Evolutionary conservation across 257 asterid genomes (phyloP), one percentile per base, ranked within the genome.

Genomic region (Parsonsia alboflavescens): DNA sequence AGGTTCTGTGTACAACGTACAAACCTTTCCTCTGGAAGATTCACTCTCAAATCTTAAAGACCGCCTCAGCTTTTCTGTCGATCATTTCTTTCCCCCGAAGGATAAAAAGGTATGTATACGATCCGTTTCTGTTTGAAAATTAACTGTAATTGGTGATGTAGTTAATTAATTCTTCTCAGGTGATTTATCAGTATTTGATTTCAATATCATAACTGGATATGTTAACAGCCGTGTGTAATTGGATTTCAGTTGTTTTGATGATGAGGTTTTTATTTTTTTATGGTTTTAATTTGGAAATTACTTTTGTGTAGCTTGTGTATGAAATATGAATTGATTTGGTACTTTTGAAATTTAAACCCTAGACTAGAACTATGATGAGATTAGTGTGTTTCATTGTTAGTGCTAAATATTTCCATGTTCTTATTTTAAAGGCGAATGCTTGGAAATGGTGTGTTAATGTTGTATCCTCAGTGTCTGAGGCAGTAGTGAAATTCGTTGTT

Each of bases 41-140:
- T 64, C 48, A 30, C 45, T 33, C 46, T 54, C 69, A 6, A 11
- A 2, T 52, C 50, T 28, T 61, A 68, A 68, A 44, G 70, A 21
- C 5, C 64, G 13, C 48, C 28, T 33, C 10, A 17, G 44, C 30
- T 70, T 30, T 3, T 21, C 63, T 19, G 48, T 36, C 11, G 13
- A 33, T 71, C 19, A 24, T 68, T 11, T 28, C n/a, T 48, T 15
- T 44, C 22, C 4, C 17, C 41, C 41, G 5, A 22, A 33, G 49
- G 39, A 39, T 19, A 58, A 13, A 58, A 54, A 76, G 80, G 76
- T 76, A 36, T 39, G 64, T 19, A 2, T 5, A 33, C 19, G 64
- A 58, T 58, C 12, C 36, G 30, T 44, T 70, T 63, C 22, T 69
- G 30, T 46, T 12, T n/a, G 8, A 22, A 21, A 39, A 33, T 3